Conservation (phyloP, 148 eudicot genomes). For the Rhododendron griersonianum region DNA sequence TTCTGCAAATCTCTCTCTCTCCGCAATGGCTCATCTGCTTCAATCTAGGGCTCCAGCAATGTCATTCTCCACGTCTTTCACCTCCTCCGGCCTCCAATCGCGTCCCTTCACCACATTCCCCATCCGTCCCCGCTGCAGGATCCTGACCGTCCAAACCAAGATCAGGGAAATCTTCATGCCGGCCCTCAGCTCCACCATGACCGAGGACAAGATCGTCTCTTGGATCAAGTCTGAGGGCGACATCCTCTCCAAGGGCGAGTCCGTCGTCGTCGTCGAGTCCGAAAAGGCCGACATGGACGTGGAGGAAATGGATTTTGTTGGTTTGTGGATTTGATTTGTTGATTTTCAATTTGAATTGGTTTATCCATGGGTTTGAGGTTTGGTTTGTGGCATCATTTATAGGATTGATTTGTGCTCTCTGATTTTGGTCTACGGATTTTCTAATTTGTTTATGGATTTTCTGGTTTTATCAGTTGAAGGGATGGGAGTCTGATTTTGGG, state of each 20-base stretch:
- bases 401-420: no score
- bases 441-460: no score
- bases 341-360: no score
- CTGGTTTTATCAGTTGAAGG: no score
- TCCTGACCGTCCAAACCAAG: constrained; percentile 32
- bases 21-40: constrained; percentile 42
- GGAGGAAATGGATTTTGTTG: constrained; percentile 19
- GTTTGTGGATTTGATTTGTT: no score
- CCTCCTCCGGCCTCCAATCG: constrained; percentile 13
- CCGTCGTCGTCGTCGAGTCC: constrained; percentile 95
- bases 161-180: constrained; percentile 87
- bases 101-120: constrained; percentile 15
- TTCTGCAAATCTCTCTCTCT: no score
- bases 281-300: constrained; percentile 98
- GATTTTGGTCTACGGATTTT: no score
- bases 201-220: constrained; percentile 80
- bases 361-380: no score
- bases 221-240: constrained; percentile 94
- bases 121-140: constrained; percentile 5
- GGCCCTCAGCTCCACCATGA: constrained; percentile 79
- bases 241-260: constrained; percentile 70
- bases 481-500: no score
- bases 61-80: constrained; percentile 37
- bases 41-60: constrained; percentile 26
- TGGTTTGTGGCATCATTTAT: no score